Conservation (phyloP, 1,139 yeast species). For the Komagataea norvegica region DNA sequence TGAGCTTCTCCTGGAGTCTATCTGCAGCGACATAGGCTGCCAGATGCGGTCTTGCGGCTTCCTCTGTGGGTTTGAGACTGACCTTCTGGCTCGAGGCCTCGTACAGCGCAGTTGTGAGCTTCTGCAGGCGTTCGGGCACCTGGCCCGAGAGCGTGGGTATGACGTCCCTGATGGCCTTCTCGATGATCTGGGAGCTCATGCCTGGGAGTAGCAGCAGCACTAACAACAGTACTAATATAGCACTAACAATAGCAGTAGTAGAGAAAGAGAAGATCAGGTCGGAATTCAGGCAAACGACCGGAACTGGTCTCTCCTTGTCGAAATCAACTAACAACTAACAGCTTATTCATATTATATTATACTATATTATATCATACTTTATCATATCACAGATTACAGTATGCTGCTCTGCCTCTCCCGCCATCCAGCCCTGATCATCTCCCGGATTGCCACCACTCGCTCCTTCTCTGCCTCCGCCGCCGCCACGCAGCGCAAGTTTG, state of each 20-base stretch:
- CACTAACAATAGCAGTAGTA: too few species aligned
- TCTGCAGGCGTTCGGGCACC: constrained; percentile 42
- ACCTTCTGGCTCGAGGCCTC: constrained; percentile 47
- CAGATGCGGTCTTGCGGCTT: constrained; percentile 59
- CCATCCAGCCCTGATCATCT: too few species aligned
- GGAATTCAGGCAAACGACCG: background rate
- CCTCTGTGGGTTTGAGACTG: constrained; percentile 46
- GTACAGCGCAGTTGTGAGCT: constrained; percentile 48
- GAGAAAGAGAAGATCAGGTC: background rate
- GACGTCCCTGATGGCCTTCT: constrained; percentile 38
- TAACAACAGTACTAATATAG: too few species aligned
- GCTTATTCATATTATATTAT: too few species aligned
- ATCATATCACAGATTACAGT: too few species aligned
- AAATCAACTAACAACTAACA: too few species aligned
- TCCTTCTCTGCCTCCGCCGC: background rate
- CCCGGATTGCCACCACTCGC: background rate
- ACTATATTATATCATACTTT: too few species aligned
- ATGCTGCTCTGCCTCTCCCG: too few species aligned
- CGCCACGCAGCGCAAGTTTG: background rate
- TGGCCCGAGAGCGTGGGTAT: constrained; percentile 48
- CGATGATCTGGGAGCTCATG: constrained; percentile 27
- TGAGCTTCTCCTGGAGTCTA: constrained; percentile 38
- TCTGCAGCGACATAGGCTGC: constrained; percentile 61
- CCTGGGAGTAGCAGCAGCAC: too few species aligned
- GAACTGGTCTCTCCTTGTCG: too few species aligned